Evolutionary conservation across 345 rosid genomes (phyloP), one percentile per base, ranked within the genome.

Genomic region (Lenwebbia sp.): DNA sequence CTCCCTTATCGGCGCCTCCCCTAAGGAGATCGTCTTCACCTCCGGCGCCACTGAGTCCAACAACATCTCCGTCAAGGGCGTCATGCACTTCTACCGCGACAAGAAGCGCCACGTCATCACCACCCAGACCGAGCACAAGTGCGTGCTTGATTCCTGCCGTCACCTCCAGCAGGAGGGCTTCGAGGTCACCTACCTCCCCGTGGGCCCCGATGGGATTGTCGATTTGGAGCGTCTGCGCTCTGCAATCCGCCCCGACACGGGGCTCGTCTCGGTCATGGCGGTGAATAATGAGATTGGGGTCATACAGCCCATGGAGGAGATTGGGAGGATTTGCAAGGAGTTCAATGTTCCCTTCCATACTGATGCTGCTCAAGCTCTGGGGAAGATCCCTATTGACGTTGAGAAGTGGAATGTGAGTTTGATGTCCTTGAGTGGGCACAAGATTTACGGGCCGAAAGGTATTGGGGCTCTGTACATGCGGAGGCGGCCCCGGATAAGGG

Each of bases 41-140:
- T 96, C 99, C 21, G 99, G 99, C 50, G 99, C 99, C 30, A 97
- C 99, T 78, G 99, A 97, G 87, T 95, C 95, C 41, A 97, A 97
- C 62, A 97, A 97, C 60, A 92, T 94, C 25, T 95, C 98, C 52
- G 83, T 95, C 83, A 97, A 97, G 89, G 99, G 99, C n/a, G 96
- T 93, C 41, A 94, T 97, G 99, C 96, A 94, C 85, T 97, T 97
- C 85, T 96, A 96, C 87, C 93, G 89, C 89, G 98, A 97, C 51
- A 96, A 92, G 95, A 97, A 94, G 90, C 93, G 92, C 44, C 99
- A 97, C 76, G 98, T 96, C 13, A 90, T 97, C 84, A 96, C 99
- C 3, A 96, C 99, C 8, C 99, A 96, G 88, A 97, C 99, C 14
- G 99, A 97, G 93, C 99, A 97, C 89, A 96, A 97, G 87, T 97